These are phyloP conservation scores for Globisporangium barbulae DNA, from an alignment of 352 stramenopile species.

Conservation along the genomic window DNA sequence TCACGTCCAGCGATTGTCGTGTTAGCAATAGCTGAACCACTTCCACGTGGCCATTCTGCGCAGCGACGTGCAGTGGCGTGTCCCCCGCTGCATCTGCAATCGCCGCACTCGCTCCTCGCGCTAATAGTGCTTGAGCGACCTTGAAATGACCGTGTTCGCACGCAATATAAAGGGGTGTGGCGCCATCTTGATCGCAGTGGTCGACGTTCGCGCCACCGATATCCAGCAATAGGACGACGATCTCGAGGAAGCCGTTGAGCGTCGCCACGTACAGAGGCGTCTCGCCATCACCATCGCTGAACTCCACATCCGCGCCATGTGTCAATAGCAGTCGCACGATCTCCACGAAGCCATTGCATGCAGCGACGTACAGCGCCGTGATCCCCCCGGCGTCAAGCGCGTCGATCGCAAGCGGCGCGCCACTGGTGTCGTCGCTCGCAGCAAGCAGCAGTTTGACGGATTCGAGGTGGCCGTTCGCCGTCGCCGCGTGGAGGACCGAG, in stretches of 20 bases:
- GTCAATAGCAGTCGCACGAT: conserved; percentile 2
- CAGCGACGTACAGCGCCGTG: conserved; percentile 9
- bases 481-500: conserved; percentile 5
- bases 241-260: conserved; percentile 7
- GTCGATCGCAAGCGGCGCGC: not conserved
- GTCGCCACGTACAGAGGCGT: conserved; percentile 12
- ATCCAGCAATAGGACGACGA: conserved; percentile 3
- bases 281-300: conserved; percentile 6
- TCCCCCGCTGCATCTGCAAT: conserved; percentile 3
- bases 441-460: conserved; percentile 9
- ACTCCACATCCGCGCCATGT: conserved; percentile 5
- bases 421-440: not conserved
- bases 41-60: not conserved
- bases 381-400: not conserved
- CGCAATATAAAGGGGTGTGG: conserved; percentile 4
- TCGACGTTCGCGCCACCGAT: not conserved
- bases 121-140: not conserved
- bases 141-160: not conserved
- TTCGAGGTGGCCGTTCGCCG: conserved; percentile 7
- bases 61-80: not conserved
- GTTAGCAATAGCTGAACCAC: conserved; percentile 1
- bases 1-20: not conserved
- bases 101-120: not conserved
- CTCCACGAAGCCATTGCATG: conserved; percentile 1
- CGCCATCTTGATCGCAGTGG: conserved; percentile 39